A percentile compares a stretch with the other conserved stretches of the same genome.
These are phyloP conservation scores for Nitzschia putrida DNA, from an alignment of 108 stramenopile genomes.

Conservation along the genomic window DNA sequence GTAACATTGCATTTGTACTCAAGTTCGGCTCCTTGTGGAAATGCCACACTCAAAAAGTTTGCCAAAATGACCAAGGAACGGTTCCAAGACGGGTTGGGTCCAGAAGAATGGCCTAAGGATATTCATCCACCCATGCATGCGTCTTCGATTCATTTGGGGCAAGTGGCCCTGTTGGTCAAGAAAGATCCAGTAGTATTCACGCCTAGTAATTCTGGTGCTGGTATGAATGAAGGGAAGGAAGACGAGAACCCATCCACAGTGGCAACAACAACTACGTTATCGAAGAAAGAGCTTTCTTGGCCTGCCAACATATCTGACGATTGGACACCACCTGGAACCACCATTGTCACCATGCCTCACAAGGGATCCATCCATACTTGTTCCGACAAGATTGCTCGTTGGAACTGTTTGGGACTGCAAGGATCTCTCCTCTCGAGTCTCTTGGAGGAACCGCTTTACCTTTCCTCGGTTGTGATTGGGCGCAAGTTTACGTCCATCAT, in stretches of 20 bases:
- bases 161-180: slow-evolving; percentile 78
- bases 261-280: neutral
- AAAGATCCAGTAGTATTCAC: slow-evolving; percentile 46
- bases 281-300: slow-evolving; percentile 43
- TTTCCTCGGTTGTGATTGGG: slow-evolving; percentile 75
- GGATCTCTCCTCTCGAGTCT: slow-evolving; percentile 71
- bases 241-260: neutral
- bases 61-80: slow-evolving; percentile 74
- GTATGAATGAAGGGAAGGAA: neutral
- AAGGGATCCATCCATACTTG: slow-evolving; percentile 39
- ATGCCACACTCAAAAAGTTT: slow-evolving; percentile 84
- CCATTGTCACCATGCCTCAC: slow-evolving; percentile 40
- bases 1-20: slow-evolving; percentile 82
- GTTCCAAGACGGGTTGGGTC: slow-evolving; percentile 60
- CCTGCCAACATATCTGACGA: slow-evolving; percentile 67
- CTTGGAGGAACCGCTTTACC: slow-evolving; percentile 56
- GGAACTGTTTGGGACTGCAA: slow-evolving; percentile 82
- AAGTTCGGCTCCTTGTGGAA: slow-evolving; percentile 87
- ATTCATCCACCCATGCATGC: slow-evolving; percentile 56
- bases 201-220: neutral
- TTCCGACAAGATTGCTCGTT: slow-evolving; percentile 81
- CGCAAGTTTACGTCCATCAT: slow-evolving; percentile 67
- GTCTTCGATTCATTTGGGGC: slow-evolving; percentile 68
- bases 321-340: slow-evolving; percentile 86
- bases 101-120: slow-evolving; percentile 72